phyloP scores from a whole-genome alignment of 1,284 basidiomycete species.

The Mycena citricolor region DNA sequence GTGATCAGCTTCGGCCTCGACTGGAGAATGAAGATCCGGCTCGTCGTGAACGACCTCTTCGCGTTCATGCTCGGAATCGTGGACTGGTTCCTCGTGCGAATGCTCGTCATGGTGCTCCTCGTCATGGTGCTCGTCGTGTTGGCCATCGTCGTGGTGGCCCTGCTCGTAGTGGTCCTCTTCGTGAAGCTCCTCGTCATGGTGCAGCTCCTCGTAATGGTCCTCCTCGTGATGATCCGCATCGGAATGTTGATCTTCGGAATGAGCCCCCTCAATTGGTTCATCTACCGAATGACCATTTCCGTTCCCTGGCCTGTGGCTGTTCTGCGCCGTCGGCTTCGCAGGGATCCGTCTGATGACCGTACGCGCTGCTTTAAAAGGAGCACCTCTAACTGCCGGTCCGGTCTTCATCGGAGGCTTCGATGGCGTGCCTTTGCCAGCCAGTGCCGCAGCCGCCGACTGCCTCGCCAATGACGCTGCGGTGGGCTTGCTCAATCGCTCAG shows the following conservation, averaged over 20 bases:
- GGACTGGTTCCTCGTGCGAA: conserved; percentile 6
- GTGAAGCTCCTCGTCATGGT: conserved; percentile 16
- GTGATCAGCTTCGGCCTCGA: conserved; percentile 19
- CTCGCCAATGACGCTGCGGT: conserved; percentile 72
- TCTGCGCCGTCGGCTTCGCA: conserved; percentile 5
- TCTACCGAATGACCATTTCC: conserved; percentile 3
- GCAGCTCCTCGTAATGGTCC: conserved; percentile 18
- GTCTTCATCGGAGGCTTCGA: conserved; percentile 28
- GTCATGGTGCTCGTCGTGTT: conserved; percentile 14
- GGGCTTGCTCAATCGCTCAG: conserved; percentile 71
- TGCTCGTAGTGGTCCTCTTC: conserved; percentile 21
- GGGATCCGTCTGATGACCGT: background rate
- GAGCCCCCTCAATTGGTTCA: conserved; percentile 6
- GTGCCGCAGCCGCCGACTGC: conserved; percentile 33
- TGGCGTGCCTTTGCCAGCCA: conserved; percentile 26
- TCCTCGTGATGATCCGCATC: conserved; percentile 10
- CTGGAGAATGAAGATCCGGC: conserved; percentile 19
- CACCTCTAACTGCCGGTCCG: conserved; percentile 24
- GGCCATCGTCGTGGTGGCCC: conserved; percentile 20
- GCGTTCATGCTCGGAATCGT: conserved; percentile 11
- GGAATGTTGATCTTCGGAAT: conserved; percentile 13
- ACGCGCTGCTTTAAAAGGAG: conserved; percentile 8
- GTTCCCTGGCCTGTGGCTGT: no score
- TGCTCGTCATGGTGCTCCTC: conserved; percentile 18
- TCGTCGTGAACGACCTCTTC: conserved; percentile 12